These are phyloP conservation scores for Triangularia verruculosa DNA, from an alignment of 2,329 filamentous ascomycete genomes.

Conservation along the genomic window DNA sequence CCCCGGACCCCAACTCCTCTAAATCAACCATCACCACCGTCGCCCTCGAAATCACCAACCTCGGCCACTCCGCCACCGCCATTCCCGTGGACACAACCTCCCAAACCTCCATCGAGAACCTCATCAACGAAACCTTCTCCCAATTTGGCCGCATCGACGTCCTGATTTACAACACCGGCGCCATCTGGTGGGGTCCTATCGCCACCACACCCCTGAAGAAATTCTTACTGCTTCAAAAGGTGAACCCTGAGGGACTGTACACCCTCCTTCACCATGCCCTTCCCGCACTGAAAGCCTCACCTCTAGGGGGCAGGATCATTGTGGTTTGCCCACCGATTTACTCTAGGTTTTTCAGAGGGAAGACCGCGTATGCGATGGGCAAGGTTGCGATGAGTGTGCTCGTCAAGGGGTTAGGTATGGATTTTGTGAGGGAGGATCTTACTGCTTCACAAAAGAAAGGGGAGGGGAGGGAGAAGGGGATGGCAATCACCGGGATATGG, in stretches of 20 bases:
- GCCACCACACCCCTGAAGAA: slow-evolving; percentile 69
- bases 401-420: slow-evolving; percentile 79
- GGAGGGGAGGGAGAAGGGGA: slow-evolving; percentile 47
- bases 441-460: slow-evolving; percentile 21
- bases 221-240: slow-evolving; percentile 74
- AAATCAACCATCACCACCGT: slow-evolving; percentile 79
- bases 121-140: slow-evolving; percentile 44
- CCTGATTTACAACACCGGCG: slow-evolving; percentile 78
- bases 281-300: slow-evolving; percentile 54
- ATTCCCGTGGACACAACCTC: slow-evolving; percentile 69
- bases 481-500: slow-evolving; percentile 83
- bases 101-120: slow-evolving; percentile 54
- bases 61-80: slow-evolving; percentile 62
- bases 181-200: slow-evolving; percentile 80
- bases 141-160: slow-evolving; percentile 63
- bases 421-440: slow-evolving; percentile 63
- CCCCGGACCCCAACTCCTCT: slow-evolving; percentile 72
- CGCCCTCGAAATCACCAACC: slow-evolving; percentile 65
- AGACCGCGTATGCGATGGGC: slow-evolving; percentile 77
- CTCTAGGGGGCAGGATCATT: slow-evolving; percentile 57
- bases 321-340: slow-evolving; percentile 85
- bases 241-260: slow-evolving; percentile 76
- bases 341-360: slow-evolving; percentile 78
- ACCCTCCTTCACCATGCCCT: slow-evolving; percentile 65
- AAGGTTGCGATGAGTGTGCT: slow-evolving; percentile 82